Percentiles rank a stretch among this genome's conserved stretches.
Conservation (phyloP, 1,139 yeast genomes). For the Yamadazyma epiphylla region DNA sequence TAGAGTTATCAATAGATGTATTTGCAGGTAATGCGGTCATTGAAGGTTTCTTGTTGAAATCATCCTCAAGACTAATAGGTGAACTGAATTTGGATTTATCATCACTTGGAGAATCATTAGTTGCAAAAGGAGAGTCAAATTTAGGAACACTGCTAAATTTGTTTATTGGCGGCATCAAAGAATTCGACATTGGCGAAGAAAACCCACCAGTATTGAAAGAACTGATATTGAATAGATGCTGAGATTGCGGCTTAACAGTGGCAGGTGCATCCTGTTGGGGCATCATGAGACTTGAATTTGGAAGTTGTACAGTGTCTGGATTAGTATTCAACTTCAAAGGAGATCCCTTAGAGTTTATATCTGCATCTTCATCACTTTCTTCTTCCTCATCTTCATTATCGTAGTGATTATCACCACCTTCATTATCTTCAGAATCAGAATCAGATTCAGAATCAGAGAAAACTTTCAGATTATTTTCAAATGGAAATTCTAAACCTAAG, state of each 20-base stretch:
- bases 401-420: conserved; percentile 11
- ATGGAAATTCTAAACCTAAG: conserved; percentile 11
- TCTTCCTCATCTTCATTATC: conserved; percentile 18
- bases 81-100: conserved; percentile 13
- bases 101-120: conserved; percentile 18
- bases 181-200: conserved; percentile 22
- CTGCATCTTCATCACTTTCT: conserved; percentile 38
- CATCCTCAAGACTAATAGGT: conserved; percentile 12
- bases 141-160: conserved; percentile 12
- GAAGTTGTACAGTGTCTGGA: conserved; percentile 13
- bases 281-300: conserved; percentile 4
- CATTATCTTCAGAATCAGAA: conserved; percentile 9
- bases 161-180: conserved; percentile 7
- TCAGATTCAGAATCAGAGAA: conserved; percentile 20
- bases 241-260: conserved; percentile 3
- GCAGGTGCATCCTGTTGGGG: conserved; percentile 4
- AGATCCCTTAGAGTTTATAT: conserved; percentile 16
- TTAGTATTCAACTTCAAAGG: conserved; percentile 29
- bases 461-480: conserved; percentile 5
- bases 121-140: conserved; percentile 28
- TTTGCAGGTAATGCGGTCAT: conserved; percentile 2
- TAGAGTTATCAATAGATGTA: not conserved
- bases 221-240: conserved; percentile 4
- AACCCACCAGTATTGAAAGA: conserved; percentile 17
- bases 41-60: conserved; percentile 7